phyloP scores from a whole-genome alignment of 148 eudicot genomes.

The Rheum nobile region DNA sequence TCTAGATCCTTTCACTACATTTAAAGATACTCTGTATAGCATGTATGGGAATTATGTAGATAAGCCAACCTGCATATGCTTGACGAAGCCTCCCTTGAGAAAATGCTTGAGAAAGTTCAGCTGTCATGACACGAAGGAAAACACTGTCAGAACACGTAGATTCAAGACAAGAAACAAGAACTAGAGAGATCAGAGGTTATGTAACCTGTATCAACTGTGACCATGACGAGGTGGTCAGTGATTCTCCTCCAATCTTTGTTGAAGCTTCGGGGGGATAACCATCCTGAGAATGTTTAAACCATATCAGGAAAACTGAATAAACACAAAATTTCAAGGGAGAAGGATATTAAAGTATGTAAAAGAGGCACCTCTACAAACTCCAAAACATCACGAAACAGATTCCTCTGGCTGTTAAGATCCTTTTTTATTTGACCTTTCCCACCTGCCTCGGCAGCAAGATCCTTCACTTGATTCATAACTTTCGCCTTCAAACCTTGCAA shows the following conservation, averaged over 20 bases:
- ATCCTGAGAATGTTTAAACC: constrained; percentile 25
- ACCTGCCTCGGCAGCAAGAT: constrained; percentile 64
- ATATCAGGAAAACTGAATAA: constrained; percentile 1
- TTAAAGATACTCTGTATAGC: too few relatives aligned
- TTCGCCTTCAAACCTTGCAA: constrained; percentile 49
- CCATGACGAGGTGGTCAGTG: constrained; percentile 54
- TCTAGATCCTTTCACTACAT: too few relatives aligned
- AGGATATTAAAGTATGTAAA: background rate
- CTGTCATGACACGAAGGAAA: constrained; percentile 19
- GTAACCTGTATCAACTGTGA: constrained; percentile 62
- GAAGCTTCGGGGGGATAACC: constrained; percentile 62
- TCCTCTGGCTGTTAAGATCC: constrained; percentile 66
- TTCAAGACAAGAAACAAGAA: background rate
- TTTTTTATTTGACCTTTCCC: constrained; percentile 74
- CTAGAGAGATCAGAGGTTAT: background rate
- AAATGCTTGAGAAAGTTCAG: constrained; percentile 72
- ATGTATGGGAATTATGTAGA: background rate
- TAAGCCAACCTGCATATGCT: constrained; percentile 74
- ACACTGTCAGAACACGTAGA: background rate
- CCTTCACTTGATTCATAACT: constrained; percentile 52
- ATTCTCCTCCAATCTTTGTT: constrained; percentile 61
- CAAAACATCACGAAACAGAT: constrained; percentile 47
- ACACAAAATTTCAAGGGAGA: background rate
- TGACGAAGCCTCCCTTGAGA: constrained; percentile 77
- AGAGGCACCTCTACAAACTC: constrained; percentile 63